Evolutionary conservation across 352 stramenopile species (phyloP), one percentile per base, ranked within the genome.

Genomic region (Peronospora tabacina): DNA sequence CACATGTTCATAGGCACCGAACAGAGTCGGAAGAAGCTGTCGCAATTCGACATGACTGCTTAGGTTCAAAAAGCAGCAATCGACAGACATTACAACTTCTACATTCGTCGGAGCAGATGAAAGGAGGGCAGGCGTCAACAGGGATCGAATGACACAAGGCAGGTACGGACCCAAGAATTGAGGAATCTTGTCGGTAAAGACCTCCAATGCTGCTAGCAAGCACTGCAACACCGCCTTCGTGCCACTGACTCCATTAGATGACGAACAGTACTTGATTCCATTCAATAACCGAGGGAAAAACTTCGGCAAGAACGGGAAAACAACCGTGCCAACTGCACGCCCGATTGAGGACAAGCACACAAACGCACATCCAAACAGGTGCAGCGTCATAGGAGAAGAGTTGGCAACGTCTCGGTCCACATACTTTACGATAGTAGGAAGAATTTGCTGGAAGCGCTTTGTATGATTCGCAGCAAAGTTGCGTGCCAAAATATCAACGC

Each of bases 91-190:
- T 13, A 79, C 39, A 10, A 85, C 58, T 49, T 61, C 48, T 7
- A 52, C 46, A 36, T 68, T 74, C 10, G 52, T 41, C 4, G 54
- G 49, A 5, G 36, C 53, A 12, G 49, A 52, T 16, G 65, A 68
- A 4, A 85, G 44, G 17, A 85, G 49, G 11, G 68, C 57, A 10
- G 80, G 81, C 34, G 72, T 52, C 47, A 91, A 47, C 19, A 94
- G 60, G 11, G 72, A 66, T n/a, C 77, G 58, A 10, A 89, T 45
- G 32, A 85, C 81, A 41, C 60, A 58, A 16, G 72, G 60, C 45
- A 94, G 54, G 62, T 94, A 90, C 34, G 80, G 76, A 7, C 70
- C 78, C 15, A 94, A 49, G 46, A 94, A 94, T 58, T 88, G 77
- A 17, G 81, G 64, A 44, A 94, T 87, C 51, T 86, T 85, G 48